Evolutionary conservation across 2,329 filamentous ascomycete genomes (phyloP), one percentile per base, ranked within the genome.

Genomic region (Fusarium palustre): DNA sequence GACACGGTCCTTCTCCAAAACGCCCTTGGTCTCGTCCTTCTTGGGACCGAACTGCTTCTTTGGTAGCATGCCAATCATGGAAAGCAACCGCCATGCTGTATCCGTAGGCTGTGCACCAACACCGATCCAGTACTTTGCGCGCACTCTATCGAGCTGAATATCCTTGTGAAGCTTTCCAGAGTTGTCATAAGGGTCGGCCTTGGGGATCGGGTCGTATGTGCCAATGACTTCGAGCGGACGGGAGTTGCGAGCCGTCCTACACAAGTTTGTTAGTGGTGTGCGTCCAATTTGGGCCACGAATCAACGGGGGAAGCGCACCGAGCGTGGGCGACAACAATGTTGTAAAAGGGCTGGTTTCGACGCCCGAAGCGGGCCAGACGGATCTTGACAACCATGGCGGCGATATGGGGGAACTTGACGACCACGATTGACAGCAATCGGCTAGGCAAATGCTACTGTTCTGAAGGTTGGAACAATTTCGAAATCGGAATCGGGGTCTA

Each of bases 41-140:
- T 70, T 72, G 12, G 79, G 77, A 3, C 78, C 79, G 66, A 80
- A 80, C 16, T 71, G 30, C 74, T 80, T 80, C 75, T 79, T 78
- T 16, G 80, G 80, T 60, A 81, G 54, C 39, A 81, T 77, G 28
- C 81, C 72, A 59, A 94, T 93, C 92, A 97, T 91, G 58, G 87
- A 88, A 73, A 99, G 83, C 74, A 98, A 80, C 77, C 93, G 87
- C 94, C 94, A 97, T 36, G 92, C 92, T 5, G 92, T 90, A 72
- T 97, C 93, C 67, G 92, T 94, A 12, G 96, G 96, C 82, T 99
- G 96, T 58, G 96, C 96, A 1, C 96, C 96, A 5, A 98, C 95
- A 78, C 96, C 96, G 36, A 99, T 86, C 96, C 96, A 99, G 83
- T 99, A 99, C 80, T 91, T 91, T 59, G 95, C 92, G 64, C 96